Evolutionary conservation across 345 rosid genomes (phyloP), one percentile per base, ranked within the genome.

Genomic region (Eutrema heterophyllum): DNA sequence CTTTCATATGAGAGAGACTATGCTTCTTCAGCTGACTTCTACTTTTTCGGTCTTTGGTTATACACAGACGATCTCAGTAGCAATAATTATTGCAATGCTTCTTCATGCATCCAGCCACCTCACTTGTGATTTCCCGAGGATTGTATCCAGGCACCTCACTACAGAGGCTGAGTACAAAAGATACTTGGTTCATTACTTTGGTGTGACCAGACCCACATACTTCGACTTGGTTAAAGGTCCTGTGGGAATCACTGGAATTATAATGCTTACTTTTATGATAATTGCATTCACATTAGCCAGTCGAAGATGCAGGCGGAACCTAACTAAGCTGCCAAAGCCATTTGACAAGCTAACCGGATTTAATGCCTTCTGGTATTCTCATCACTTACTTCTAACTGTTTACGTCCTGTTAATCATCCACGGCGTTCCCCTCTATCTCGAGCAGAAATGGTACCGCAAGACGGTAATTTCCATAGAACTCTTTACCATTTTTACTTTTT

Each of bases 291-390:
- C 86, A 16, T 83, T 94, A 45, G 98, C 98, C n/a, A 89, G 93
- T 33, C 61, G 83, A 61, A 84, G 89, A 88, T 89, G 88, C 80
- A 84, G 98, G 70, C 74, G 91, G 13, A 91, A 84, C 78, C 84
- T 84, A 5, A 81, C 89, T 63, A 89, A 87, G 75, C 80, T 91
- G 15, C 98, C 97, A 5, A 91, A 86, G 77, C 97, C 98, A 14
- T 91, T 94, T 33, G 91, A 94, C 72, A 90, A 95, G 77, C 74
- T 91, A 45, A 94, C 98, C 7, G 98, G 98, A 64, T 94, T 85
- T 83, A 94, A 94, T 62, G 96, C 98, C 39, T 94, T 94, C 71
- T 94, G 98, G 98, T 94, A 94, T 75, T 94, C 98, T 12, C 98
- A 94, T 83, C 97, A 94, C 77, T 77, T 94, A 14, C 86, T 94